Base-by-base conservation (phyloP, 305 asterid genomes). In the Fraxinus greggii region DNA sequence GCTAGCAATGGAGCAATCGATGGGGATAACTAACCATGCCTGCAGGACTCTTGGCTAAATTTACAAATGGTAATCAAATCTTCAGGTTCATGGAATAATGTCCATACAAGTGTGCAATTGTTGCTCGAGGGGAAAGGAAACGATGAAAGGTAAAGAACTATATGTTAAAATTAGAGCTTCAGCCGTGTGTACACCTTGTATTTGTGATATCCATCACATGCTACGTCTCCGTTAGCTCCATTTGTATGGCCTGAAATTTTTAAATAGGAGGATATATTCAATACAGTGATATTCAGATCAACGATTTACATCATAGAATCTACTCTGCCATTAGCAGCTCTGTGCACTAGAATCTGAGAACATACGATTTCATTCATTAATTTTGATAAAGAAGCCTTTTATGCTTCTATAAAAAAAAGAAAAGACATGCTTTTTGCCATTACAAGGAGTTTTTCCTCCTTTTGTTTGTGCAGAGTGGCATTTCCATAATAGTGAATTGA, bases 161-260 rank as follows among this genome's bases (percentile, higher is more conserved):
- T 61, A 61, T 7, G 15, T 23, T 61, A 26, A 19, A 61, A 21
- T 21, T 61, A 61, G 72, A 61, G 72, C 32, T 61, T 61, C 17
- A 23, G 72, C 32, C 10, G 33, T n/a, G 21, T 59, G 73, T n/a
- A 31, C 23, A 89, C 97, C 93, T 89, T 89, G 80, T 87, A 92
- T 76, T 89, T 92, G 86, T 92, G 94, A 82, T 92, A 91, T 31
- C 72, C 72, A 61, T 61, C 72, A 21, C 72, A 61, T 61, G 72
- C 72, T 61, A 61, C 13, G 28, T 90, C 92, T 48, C 90, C 91
- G 67, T 78, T 86, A 80, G 89, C 90, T 73, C 93, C 93, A 21
- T 48, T 15, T 1, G 78, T 26, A 10, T 10, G 78, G 42, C 89
- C 94, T 90, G 85, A 35, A 72, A 81, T 32, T 72, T 42, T 72